These are phyloP conservation scores for Solanum bulbocastanum DNA, from an alignment of 257 asterid genomes.

Conservation along the genomic window DNA sequence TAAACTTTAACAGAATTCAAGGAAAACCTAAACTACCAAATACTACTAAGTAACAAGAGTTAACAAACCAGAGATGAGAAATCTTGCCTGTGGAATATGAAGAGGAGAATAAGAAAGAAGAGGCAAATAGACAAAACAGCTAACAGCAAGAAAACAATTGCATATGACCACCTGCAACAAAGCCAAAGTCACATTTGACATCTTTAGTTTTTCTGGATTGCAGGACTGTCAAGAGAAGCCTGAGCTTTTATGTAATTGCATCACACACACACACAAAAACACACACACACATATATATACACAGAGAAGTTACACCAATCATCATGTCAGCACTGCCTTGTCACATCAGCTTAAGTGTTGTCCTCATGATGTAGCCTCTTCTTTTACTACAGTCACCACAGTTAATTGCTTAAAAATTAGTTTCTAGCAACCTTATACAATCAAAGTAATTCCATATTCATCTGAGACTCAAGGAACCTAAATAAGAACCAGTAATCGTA, in stretches of 20 bases:
- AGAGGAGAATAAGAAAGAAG: conserved; percentile 66
- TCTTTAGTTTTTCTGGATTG: not conserved
- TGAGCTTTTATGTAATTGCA: not conserved
- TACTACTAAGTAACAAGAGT: not conserved
- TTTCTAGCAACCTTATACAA: not conserved
- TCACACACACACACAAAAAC: no score
- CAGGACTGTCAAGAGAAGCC: not conserved
- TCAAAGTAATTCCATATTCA: not conserved
- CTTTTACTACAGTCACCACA: not conserved
- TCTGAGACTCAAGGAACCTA: not conserved
- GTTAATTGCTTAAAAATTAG: not conserved
- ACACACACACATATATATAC: not conserved
- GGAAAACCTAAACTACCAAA: not conserved
- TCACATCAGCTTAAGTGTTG: not conserved
- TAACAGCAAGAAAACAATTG: conserved; percentile 57
- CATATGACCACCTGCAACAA: conserved; percentile 73
- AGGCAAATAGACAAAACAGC: conserved; percentile 49
- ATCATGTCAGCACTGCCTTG: not conserved
- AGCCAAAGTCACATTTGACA: not conserved
- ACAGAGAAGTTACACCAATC: not conserved
- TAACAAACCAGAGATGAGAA: not conserved
- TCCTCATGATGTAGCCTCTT: not conserved
- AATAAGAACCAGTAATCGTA: not conserved
- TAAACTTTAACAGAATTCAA: not conserved
- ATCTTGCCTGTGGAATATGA: conserved; percentile 66